Conservation (phyloP, 1,284 basidiomycete genomes). For the Ceratobasidium sp. region DNA sequence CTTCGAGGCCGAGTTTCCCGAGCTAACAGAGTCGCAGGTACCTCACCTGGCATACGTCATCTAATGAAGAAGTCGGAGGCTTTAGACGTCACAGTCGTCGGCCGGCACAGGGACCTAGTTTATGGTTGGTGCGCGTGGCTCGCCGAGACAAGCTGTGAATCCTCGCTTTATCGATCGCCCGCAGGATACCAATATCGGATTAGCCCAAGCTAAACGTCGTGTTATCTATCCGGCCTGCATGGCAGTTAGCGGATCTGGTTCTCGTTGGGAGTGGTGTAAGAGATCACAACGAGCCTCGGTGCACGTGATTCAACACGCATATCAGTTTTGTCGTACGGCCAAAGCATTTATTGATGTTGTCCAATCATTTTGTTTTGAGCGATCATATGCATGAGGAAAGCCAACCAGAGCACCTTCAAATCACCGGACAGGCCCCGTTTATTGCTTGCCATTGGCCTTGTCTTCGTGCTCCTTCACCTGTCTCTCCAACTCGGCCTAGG, state of each 20-base stretch:
- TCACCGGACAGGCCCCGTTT: background rate
- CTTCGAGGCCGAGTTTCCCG: background rate
- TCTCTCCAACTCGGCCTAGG: constrained; percentile 18
- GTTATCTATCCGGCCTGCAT: no score
- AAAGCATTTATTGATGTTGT: background rate
- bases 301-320: background rate
- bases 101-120: background rate
- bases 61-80: background rate
- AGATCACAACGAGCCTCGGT: background rate
- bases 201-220: no score
- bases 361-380: constrained; percentile 31
- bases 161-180: no score
- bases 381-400: constrained; percentile 1
- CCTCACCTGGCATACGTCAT: background rate
- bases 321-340: background rate
- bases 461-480: constrained; percentile 17
- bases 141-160: no score
- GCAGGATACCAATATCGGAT: no score
- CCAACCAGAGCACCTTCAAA: background rate
- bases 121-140: background rate
- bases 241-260: no score
- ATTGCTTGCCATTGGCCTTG: background rate
- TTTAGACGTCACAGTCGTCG: background rate
- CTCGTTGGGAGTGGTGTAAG: background rate
- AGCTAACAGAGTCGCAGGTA: background rate